phyloP scores from a whole-genome alignment of 2,329 filamentous ascomycete genomes.

The Venturia nashicola region DNA sequence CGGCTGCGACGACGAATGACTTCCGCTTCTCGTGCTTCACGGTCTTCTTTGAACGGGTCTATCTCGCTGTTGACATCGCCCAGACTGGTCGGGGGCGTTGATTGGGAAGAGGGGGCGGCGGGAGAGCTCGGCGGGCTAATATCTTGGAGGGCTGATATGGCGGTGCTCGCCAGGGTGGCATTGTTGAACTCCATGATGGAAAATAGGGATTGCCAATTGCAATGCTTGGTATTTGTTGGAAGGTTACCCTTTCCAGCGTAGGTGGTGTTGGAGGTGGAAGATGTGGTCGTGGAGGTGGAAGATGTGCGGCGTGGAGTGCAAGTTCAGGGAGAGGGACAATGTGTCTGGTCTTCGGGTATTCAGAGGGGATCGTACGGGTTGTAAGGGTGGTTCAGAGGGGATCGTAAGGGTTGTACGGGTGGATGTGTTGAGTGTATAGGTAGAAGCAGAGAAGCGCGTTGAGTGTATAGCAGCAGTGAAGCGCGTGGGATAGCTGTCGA shows the following conservation, averaged over 20 bases:
- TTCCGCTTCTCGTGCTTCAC: slow-evolving; percentile 14
- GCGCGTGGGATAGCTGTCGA: background rate
- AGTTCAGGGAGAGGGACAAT: background rate
- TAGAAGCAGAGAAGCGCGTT: background rate
- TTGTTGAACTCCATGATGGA: background rate
- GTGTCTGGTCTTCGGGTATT: background rate
- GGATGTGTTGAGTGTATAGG: background rate
- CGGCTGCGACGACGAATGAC: slow-evolving; percentile 31
- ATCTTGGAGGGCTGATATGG: background rate
- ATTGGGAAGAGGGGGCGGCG: slow-evolving; percentile 42
- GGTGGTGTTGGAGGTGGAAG: background rate
- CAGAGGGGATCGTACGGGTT: background rate
- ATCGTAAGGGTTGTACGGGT: background rate
- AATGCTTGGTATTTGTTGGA: background rate
- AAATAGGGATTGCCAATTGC: background rate
- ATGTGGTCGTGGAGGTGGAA: background rate
- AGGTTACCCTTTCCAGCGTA: too few species aligned
- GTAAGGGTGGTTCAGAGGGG: background rate
- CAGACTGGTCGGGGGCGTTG: slow-evolving; percentile 55
- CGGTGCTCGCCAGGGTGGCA: background rate
- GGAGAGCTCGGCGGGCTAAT: slow-evolving; percentile 27
- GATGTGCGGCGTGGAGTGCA: background rate
- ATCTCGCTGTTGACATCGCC: slow-evolving; percentile 47
- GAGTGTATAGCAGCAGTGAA: background rate
- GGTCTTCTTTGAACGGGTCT: slow-evolving; percentile 18